Evolutionary conservation across 164 flowering plant species (phyloP).

Genomic region (Vitis rupestris): DNA sequence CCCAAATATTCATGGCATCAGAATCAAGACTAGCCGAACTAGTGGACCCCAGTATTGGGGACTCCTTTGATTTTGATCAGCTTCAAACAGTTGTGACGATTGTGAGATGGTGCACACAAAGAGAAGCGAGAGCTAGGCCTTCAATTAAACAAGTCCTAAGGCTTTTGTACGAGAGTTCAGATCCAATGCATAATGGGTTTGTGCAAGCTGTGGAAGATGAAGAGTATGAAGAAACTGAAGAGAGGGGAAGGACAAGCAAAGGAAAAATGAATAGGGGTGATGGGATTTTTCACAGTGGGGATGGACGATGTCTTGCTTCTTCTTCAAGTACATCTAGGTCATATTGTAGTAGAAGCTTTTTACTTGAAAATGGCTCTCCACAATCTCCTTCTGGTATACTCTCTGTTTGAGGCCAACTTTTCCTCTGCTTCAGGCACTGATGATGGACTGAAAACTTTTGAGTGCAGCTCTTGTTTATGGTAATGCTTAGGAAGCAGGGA

Average conservation of each 20-base stretch:
- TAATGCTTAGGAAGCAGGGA: neutral
- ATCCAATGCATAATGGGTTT: slow-evolving; percentile 69
- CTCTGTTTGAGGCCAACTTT: slow-evolving; percentile 29
- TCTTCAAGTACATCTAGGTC: slow-evolving; percentile 95
- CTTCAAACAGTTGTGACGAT: slow-evolving; percentile 65
- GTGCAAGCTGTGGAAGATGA: slow-evolving; percentile 67
- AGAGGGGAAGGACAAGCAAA: slow-evolving; percentile 46
- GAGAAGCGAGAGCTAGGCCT: slow-evolving; percentile 79
- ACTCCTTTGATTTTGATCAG: slow-evolving; percentile 68
- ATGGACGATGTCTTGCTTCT: slow-evolving; percentile 74
- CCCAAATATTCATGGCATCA: slow-evolving; percentile 52
- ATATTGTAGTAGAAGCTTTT: slow-evolving; percentile 86
- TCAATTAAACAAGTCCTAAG: slow-evolving; percentile 92
- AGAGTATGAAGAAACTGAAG: slow-evolving; percentile 47
- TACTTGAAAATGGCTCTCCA: slow-evolving; percentile 84
- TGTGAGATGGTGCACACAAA: slow-evolving; percentile 89
- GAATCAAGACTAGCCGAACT: slow-evolving; percentile 65
- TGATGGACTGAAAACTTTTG: neutral
- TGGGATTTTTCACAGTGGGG: slow-evolving; percentile 57
- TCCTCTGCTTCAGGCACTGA: neutral
- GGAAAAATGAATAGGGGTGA: slow-evolving; percentile 55
- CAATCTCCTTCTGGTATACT: slow-evolving; percentile 55
- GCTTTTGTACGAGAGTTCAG: slow-evolving; percentile 78
- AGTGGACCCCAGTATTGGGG: slow-evolving; percentile 65
- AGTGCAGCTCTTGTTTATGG: neutral